These are phyloP conservation scores for Lolium perenne DNA, from an alignment of 176 grass and related monocot genomes.

Conservation along the genomic window DNA sequence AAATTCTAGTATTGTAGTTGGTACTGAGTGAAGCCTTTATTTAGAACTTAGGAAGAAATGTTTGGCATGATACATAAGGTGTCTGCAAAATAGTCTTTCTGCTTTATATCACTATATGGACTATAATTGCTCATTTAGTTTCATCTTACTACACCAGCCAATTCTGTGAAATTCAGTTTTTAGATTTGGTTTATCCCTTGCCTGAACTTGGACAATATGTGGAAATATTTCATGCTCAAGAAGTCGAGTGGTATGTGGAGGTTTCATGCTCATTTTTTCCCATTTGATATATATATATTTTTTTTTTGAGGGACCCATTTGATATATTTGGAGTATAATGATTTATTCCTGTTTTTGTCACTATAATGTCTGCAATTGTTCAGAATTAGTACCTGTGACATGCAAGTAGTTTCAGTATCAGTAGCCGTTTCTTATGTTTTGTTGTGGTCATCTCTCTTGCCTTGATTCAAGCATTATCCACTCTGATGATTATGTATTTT, in stretches of 20 bases:
- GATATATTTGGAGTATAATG: background rate
- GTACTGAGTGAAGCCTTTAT: background rate
- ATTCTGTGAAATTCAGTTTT: background rate
- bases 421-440: background rate
- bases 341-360: background rate
- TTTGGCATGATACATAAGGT: slow-evolving; percentile 1
- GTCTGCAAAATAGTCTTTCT: slow-evolving; percentile 2
- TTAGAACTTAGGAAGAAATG: background rate
- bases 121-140: background rate
- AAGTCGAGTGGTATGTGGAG: background rate
- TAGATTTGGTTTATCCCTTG: background rate
- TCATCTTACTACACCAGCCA: background rate
- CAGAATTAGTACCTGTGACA: background rate
- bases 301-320: too few species aligned
- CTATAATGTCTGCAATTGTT: background rate
- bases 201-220: background rate
- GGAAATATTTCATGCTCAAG: background rate
- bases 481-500: slow-evolving; percentile 9
- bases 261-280: background rate
- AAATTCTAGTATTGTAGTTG: background rate
- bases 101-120: background rate
- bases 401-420: background rate
- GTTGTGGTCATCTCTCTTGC: background rate
- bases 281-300: background rate
- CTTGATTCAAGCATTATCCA: background rate